Percentiles rank a stretch among this genome's conserved stretches.
These are phyloP conservation scores for Aspergillus eucalypticola DNA, from an alignment of 2,329 filamentous ascomycete species.

Conservation along the genomic window DNA sequence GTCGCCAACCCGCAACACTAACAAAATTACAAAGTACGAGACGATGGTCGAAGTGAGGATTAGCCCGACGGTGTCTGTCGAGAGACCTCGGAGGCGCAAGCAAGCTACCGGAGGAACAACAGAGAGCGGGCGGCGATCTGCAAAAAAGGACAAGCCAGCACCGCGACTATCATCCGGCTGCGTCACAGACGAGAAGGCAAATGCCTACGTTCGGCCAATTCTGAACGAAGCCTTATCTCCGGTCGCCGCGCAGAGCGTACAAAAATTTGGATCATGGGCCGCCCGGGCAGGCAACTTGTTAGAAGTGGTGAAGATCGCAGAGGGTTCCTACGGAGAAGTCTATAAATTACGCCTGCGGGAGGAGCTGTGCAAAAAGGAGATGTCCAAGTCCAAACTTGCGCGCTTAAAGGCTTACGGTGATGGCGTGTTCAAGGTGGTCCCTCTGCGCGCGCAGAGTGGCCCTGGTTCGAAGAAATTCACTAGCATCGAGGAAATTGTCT, in stretches of 20 bases:
- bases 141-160: constrained; percentile 22
- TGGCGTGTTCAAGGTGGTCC: constrained; percentile 53
- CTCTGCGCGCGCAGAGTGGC: constrained; percentile 44
- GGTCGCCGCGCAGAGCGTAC: constrained; percentile 37
- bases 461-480: constrained; percentile 47
- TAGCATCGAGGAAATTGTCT: constrained; percentile 51
- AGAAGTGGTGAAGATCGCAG: constrained; percentile 61
- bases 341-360: constrained; percentile 56
- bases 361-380: constrained; percentile 34
- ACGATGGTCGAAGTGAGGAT: constrained; percentile 35
- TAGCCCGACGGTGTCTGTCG: constrained; percentile 4
- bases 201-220: constrained; percentile 39
- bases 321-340: constrained; percentile 67
- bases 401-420: constrained; percentile 43
- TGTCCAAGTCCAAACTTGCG: constrained; percentile 40
- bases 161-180: constrained; percentile 35
- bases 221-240: constrained; percentile 40
- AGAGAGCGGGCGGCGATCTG: constrained; percentile 12
- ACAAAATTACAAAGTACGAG: constrained; percentile 18
- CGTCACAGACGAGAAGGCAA: constrained; percentile 35
- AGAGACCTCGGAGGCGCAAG: neutral
- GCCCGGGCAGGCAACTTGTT: constrained; percentile 40
- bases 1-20: neutral
- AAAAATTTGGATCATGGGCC: constrained; percentile 44
- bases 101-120: neutral